A percentile compares a stretch with the other conserved stretches of the same genome.
Evolutionary conservation across 371 early-diverging fungal species (phyloP).

Genomic region (Phascolomyces articulosus): DNA sequence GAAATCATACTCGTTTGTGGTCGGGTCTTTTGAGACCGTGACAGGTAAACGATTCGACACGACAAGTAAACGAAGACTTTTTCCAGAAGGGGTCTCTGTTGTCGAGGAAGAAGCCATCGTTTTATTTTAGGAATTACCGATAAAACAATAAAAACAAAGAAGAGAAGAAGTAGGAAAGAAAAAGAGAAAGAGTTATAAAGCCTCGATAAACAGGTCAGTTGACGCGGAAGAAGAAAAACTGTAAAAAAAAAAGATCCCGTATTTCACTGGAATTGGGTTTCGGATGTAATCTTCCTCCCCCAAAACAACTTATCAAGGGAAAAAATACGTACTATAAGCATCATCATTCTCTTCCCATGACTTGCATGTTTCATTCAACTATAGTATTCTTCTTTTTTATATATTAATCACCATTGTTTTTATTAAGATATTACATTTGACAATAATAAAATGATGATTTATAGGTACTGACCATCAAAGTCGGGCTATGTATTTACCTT

Average conservation of each 20-base stretch:
- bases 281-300: neutral
- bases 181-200: neutral
- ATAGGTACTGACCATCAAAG: too few relatives aligned
- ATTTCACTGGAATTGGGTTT: neutral
- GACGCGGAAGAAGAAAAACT: neutral
- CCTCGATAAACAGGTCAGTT: neutral
- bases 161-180: neutral
- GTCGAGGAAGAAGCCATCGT: constrained; percentile 9
- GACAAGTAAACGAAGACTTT: constrained; percentile 79
- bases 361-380: too few relatives aligned
- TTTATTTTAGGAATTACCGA: too few relatives aligned
- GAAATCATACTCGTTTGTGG: constrained; percentile 63
- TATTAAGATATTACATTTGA: too few relatives aligned
- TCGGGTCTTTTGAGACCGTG: constrained; percentile 82
- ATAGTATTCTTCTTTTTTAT: too few relatives aligned
- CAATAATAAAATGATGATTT: too few relatives aligned
- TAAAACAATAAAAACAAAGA: too few relatives aligned
- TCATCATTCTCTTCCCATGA: too few relatives aligned
- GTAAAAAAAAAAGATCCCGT: neutral
- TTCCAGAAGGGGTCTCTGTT: neutral
- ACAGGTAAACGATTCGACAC: constrained; percentile 99
- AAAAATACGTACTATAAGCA: too few relatives aligned
- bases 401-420: too few relatives aligned
- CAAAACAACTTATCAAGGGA: too few relatives aligned
- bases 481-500: too few relatives aligned